Conservation (phyloP, 495 filamentous ascomycete species). For the Neurospora sp. region DNA sequence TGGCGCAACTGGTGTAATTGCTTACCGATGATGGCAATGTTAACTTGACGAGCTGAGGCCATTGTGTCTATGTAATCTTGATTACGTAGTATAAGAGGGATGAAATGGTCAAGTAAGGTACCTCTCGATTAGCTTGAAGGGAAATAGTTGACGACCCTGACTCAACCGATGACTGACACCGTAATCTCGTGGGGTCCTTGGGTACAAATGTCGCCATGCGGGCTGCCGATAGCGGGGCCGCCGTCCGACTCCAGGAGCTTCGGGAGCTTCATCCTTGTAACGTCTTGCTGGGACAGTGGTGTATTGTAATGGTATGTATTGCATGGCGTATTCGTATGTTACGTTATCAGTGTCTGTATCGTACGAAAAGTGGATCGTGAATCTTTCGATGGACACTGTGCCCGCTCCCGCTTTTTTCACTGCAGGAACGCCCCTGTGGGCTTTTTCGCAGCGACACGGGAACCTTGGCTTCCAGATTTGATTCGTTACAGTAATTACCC, state of each 20-base stretch:
- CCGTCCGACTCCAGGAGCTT: not conserved
- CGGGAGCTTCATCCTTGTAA: not conserved
- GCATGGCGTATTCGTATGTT: not conserved
- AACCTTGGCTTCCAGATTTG: not conserved
- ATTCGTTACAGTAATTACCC: not conserved
- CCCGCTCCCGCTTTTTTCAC: not conserved
- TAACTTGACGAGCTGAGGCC: constrained; percentile 18
- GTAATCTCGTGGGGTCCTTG: not conserved
- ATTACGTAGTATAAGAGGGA: not conserved
- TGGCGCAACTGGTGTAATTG: not conserved
- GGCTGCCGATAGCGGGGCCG: constrained; percentile 16
- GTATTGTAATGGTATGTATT: not conserved
- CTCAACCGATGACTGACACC: not conserved
- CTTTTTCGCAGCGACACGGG: not conserved
- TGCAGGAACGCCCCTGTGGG: not conserved
- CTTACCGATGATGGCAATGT: constrained; percentile 26
- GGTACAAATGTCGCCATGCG: constrained; percentile 9
- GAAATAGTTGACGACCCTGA: not conserved
- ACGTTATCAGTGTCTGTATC: too few relatives aligned
- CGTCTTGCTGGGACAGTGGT: not conserved
- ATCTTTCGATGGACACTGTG: not conserved
- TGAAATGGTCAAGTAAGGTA: not conserved
- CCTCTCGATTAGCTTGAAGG: not conserved
- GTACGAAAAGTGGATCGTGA: not conserved
- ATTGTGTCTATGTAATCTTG: constrained; percentile 8